phyloP scores from a whole-genome alignment of 371 early-diverging fungal genomes.

The Mortierella sp. region DNA sequence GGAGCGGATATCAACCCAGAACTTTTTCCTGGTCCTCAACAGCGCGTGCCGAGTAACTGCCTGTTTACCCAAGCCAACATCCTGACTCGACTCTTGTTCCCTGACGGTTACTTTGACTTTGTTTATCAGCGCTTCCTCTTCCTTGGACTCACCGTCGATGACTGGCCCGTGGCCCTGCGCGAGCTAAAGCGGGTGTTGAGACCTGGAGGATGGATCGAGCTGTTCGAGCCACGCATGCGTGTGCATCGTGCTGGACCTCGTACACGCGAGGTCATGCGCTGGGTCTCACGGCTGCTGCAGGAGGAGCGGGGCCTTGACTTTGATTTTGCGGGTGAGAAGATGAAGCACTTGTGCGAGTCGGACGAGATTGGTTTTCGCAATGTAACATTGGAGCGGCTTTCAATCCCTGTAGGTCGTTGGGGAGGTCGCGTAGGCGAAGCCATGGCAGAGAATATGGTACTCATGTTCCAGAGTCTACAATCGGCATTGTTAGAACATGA shows the following conservation, averaged over 20 bases:
- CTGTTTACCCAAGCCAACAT: slow-evolving; percentile 39
- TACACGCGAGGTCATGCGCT: slow-evolving; percentile 3
- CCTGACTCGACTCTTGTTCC: slow-evolving; percentile 37
- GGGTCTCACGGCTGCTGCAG: slow-evolving; percentile 9
- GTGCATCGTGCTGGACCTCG: slow-evolving; percentile 8
- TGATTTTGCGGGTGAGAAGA: slow-evolving; percentile 14
- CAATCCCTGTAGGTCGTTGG: slow-evolving; percentile 8
- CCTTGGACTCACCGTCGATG: slow-evolving; percentile 53
- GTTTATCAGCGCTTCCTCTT: slow-evolving; percentile 68
- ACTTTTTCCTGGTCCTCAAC: slow-evolving; percentile 1
- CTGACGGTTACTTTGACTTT: slow-evolving; percentile 67
- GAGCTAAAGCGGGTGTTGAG: slow-evolving; percentile 60
- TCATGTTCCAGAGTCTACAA: slow-evolving; percentile 13
- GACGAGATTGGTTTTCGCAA: slow-evolving; percentile 7
- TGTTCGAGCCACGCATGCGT: slow-evolving; percentile 52
- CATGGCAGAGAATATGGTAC: slow-evolving; percentile 14
- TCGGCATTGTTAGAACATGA: neutral
- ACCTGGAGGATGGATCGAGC: slow-evolving; percentile 63
- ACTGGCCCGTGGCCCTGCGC: slow-evolving; percentile 54
- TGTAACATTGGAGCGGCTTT: slow-evolving; percentile 6
- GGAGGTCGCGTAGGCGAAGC: slow-evolving; percentile 13
- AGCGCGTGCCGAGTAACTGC: slow-evolving; percentile 32
- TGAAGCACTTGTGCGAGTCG: slow-evolving; percentile 8
- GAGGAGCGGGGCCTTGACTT: slow-evolving; percentile 10
- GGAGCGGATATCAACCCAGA: slow-evolving; percentile 10